A percentile compares a stretch with the other conserved stretches of the same genome.
Evolutionary conservation across 148 eudicot genomes (phyloP).

Genomic region (Dianthus caryophyllus): DNA sequence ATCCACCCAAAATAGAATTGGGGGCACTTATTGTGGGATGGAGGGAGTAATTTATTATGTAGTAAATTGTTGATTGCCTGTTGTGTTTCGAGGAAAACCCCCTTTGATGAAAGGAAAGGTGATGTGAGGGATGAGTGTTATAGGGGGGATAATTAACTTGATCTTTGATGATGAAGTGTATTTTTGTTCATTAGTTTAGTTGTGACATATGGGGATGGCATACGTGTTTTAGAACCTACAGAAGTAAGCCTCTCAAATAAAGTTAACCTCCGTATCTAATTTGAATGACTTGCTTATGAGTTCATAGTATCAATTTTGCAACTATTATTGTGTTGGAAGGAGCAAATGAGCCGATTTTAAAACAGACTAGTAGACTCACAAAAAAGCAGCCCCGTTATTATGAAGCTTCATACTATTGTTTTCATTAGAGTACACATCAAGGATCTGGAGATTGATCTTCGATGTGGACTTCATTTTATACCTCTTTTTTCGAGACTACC

Average conservation of each 20-base stretch:
- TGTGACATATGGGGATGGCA: not conserved
- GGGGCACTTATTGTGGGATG: no score
- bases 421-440: not conserved
- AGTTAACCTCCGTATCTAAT: not conserved
- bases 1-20: no score
- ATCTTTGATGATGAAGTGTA: no score
- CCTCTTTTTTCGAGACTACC: not conserved
- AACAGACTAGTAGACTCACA: not conserved
- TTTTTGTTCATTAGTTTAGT: no score
- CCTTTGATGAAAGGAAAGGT: not conserved
- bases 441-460: not conserved
- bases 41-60: no score
- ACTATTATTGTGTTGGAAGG: not conserved
- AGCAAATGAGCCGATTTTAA: not conserved
- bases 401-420: not conserved
- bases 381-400: not conserved
- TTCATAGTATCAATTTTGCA: not conserved
- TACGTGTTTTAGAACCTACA: not conserved
- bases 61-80: not conserved
- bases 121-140: not conserved
- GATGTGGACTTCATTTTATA: not conserved
- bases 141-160: no score
- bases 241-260: not conserved
- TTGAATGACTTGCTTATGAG: not conserved
- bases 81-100: not conserved